A percentile compares a stretch with the other conserved stretches of the same genome.
Conservation (phyloP, 164 flowering plant species). For the Saururus chinensis region DNA sequence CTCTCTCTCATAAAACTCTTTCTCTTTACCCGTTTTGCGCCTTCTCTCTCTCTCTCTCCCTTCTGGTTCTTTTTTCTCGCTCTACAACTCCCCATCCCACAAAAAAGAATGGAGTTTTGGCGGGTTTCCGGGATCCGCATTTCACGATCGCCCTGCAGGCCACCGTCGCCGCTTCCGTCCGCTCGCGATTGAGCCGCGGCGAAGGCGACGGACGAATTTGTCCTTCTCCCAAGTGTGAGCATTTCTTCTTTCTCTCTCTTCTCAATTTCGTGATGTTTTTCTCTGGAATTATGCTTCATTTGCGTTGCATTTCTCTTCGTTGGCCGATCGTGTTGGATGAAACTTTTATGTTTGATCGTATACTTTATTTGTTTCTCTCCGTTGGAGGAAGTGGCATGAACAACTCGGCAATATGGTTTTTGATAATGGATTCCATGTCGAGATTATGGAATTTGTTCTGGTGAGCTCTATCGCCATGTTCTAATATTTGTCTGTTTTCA, state of each 20-base stretch:
- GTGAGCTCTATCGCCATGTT: no score
- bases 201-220: background rate
- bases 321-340: background rate
- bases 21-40: background rate
- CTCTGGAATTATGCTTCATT: background rate
- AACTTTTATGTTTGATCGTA: no score
- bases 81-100: no score
- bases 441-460: background rate
- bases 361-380: no score
- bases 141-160: slow-evolving; percentile 23
- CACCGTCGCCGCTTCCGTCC: background rate
- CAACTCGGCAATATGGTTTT: background rate
- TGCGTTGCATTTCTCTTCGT: background rate
- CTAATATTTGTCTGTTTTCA: no score
- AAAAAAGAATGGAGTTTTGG: slow-evolving; percentile 9
- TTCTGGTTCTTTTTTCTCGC: background rate
- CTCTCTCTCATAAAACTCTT: no score
- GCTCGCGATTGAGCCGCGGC: background rate
- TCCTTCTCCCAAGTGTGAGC: no score
- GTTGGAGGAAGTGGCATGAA: background rate
- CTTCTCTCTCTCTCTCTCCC: background rate
- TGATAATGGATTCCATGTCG: background rate
- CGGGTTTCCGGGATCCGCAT: slow-evolving; percentile 48
- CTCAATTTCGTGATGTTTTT: background rate
- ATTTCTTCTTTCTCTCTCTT: no score